Conservation (phyloP, 768 basidiomycete genomes). For the Plicaturopsis crispa region DNA sequence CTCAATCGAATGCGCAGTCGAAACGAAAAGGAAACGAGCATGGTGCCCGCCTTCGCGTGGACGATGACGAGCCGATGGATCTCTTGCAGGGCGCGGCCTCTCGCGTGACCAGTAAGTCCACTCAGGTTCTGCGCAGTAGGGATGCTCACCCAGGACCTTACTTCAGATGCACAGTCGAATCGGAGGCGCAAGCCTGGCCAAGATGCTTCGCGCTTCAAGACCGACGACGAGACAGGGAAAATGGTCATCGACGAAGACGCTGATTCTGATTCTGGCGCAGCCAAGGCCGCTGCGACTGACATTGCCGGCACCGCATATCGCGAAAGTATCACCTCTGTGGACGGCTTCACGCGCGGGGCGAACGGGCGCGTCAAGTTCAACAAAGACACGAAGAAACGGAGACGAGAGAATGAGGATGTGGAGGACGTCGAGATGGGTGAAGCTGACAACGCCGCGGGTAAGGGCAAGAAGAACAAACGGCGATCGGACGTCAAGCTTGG, state of each 20-base stretch:
- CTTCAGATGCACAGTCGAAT: conserved; percentile 33
- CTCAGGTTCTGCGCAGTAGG: not conserved
- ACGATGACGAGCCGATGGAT: conserved; percentile 94
- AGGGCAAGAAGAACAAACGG: conserved; percentile 40
- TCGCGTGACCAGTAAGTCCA: conserved; percentile 55
- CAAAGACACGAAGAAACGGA: conserved; percentile 92
- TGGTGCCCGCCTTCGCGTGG: conserved; percentile 68
- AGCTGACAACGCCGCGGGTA: conserved; percentile 35
- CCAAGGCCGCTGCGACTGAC: conserved; percentile 38
- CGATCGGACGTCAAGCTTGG: conserved; percentile 59
- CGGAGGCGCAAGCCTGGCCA: conserved; percentile 75
- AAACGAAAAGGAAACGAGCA: conserved; percentile 29
- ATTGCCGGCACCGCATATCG: conserved; percentile 73
- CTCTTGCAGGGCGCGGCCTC: conserved; percentile 75
- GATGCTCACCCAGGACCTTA: conserved; percentile 1
- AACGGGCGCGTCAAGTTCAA: conserved; percentile 90
- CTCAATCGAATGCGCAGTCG: conserved; percentile 23
- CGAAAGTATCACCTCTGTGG: conserved; percentile 75
- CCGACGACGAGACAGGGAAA: conserved; percentile 75
- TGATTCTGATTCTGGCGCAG: conserved; percentile 36
- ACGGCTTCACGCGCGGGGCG: conserved; percentile 82
- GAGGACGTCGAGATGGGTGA: conserved; percentile 76
- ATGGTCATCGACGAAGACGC: conserved; percentile 64
- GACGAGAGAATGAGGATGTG: conserved; percentile 56
- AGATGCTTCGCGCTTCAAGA: conserved; percentile 82